phyloP scores from a whole-genome alignment of 495 filamentous ascomycete genomes.

The Peziza echinospora region DNA sequence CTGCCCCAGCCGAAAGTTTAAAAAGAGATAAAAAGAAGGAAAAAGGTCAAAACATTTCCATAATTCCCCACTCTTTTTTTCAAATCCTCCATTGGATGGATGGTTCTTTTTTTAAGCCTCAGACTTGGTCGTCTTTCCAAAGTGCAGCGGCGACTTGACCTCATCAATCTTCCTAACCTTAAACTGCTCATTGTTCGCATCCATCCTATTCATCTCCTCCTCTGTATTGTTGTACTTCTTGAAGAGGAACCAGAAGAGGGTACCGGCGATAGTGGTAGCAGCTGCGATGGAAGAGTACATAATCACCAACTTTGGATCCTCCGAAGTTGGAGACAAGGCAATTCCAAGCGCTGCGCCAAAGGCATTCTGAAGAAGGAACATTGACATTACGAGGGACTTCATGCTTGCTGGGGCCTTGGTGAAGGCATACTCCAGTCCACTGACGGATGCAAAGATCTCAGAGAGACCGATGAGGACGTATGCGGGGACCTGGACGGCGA shows the following conservation, averaged over 20 bases:
- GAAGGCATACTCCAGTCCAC: slow-evolving; percentile 38
- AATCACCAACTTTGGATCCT: slow-evolving; percentile 29
- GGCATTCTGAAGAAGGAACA: slow-evolving; percentile 22
- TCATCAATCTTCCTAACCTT: neutral
- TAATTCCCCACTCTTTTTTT: too few relatives aligned
- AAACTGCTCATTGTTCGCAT: slow-evolving; percentile 18
- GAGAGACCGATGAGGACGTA: slow-evolving; percentile 25
- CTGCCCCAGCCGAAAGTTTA: too few relatives aligned
- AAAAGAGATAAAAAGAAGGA: too few relatives aligned
- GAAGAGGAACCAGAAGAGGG: slow-evolving; percentile 30
- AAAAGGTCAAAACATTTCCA: too few relatives aligned
- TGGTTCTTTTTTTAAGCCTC: too few relatives aligned
- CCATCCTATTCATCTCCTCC: slow-evolving; percentile 21
- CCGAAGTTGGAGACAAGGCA: slow-evolving; percentile 23
- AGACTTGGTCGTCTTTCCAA: too few relatives aligned
- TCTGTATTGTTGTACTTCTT: slow-evolving; percentile 25
- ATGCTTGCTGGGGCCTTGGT: slow-evolving; percentile 23
- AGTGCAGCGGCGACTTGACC: too few relatives aligned
- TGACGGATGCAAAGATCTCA: slow-evolving; percentile 28
- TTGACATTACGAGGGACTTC: slow-evolving; percentile 24
- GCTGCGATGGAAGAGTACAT: slow-evolving; percentile 32
- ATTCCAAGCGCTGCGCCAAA: slow-evolving; percentile 24
- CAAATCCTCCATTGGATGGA: too few relatives aligned
- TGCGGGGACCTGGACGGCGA: slow-evolving; percentile 24
- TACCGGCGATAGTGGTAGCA: slow-evolving; percentile 25